Percentiles rank a stretch among this genome's conserved stretches.
These are phyloP conservation scores for Ophiocordyceps unilateralis DNA, from an alignment of 2,329 filamentous ascomycete species.

Conservation along the genomic window DNA sequence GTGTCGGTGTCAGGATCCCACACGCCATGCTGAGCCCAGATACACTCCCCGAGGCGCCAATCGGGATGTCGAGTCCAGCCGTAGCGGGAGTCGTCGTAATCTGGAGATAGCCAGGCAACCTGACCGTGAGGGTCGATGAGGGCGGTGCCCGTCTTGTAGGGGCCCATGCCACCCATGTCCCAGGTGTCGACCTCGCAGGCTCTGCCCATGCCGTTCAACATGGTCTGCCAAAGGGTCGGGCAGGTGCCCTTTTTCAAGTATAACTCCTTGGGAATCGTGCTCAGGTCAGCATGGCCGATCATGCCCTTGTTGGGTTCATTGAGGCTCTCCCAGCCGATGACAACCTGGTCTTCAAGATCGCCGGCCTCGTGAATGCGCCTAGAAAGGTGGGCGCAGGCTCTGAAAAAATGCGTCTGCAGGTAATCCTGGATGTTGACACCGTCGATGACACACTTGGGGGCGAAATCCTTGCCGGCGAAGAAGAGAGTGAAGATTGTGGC, in stretches of 20 bases:
- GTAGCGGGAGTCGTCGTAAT: conserved; percentile 74
- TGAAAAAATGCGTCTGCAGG: conserved; percentile 71
- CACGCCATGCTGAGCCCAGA: conserved; percentile 94
- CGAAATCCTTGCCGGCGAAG: conserved; percentile 79
- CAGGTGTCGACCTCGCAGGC: conserved; percentile 81
- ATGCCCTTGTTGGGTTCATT: conserved; percentile 90
- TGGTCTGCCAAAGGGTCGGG: conserved; percentile 86
- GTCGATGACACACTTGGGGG: conserved; percentile 89
- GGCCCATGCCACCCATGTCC: conserved; percentile 86
- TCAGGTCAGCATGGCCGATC: conserved; percentile 68
- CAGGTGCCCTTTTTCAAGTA: conserved; percentile 84
- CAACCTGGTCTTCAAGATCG: conserved; percentile 67
- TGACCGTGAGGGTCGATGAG: conserved; percentile 80
- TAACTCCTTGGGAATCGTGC: conserved; percentile 67
- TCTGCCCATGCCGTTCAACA: conserved; percentile 78
- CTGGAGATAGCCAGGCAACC: conserved; percentile 65
- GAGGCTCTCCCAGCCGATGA: conserved; percentile 91
- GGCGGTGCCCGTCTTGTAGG: conserved; percentile 70
- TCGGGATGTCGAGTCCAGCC: conserved; percentile 74
- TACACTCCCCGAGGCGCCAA: conserved; percentile 86
- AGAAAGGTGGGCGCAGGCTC: conserved; percentile 65
- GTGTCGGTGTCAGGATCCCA: conserved; percentile 74
- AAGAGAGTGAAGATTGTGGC: conserved; percentile 91
- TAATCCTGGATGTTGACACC: conserved; percentile 95
- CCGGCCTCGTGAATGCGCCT: conserved; percentile 76